These are phyloP conservation scores for Candida easanensis DNA, from an alignment of 805 yeast genomes.

Conservation along the genomic window DNA sequence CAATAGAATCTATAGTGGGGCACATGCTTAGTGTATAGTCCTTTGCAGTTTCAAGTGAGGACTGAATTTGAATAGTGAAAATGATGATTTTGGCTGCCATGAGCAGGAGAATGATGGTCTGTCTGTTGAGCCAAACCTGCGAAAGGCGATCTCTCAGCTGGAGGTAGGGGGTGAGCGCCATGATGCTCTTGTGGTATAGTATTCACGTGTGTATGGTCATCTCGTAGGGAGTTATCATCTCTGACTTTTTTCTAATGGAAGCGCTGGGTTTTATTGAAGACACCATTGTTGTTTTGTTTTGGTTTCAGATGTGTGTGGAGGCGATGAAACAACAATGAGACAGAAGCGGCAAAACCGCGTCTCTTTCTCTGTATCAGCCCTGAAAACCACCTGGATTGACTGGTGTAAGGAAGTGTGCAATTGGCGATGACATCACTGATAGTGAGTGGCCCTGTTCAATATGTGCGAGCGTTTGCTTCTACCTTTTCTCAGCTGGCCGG, in stretches of 20 bases:
- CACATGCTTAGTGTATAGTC: constrained; percentile 44
- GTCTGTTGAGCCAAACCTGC: constrained; percentile 66
- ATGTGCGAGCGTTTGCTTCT: no score
- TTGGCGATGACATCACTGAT: no score
- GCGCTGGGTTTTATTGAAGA: no score
- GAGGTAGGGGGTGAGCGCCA: constrained; percentile 36
- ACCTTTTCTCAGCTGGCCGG: no score
- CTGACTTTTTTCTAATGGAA: no score
- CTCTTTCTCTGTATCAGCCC: not conserved
- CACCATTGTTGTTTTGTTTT: not conserved
- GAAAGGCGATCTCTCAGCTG: constrained; percentile 51
- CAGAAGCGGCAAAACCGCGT: not conserved
- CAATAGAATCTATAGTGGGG: constrained; percentile 38
- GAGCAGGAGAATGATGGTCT: constrained; percentile 53
- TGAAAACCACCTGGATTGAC: not conserved
- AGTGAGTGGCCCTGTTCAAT: no score
- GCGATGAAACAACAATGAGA: constrained; percentile 1
- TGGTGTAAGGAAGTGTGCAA: no score
- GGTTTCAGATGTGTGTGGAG: not conserved
- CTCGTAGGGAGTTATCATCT: no score
- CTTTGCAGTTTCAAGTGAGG: constrained; percentile 41
- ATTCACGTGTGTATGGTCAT: no score
- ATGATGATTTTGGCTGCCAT: constrained; percentile 58
- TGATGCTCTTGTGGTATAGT: not conserved
- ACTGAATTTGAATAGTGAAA: constrained; percentile 46